These are phyloP conservation scores for Termitomyces sp. DNA, from an alignment of 768 basidiomycete species.

Conservation along the genomic window DNA sequence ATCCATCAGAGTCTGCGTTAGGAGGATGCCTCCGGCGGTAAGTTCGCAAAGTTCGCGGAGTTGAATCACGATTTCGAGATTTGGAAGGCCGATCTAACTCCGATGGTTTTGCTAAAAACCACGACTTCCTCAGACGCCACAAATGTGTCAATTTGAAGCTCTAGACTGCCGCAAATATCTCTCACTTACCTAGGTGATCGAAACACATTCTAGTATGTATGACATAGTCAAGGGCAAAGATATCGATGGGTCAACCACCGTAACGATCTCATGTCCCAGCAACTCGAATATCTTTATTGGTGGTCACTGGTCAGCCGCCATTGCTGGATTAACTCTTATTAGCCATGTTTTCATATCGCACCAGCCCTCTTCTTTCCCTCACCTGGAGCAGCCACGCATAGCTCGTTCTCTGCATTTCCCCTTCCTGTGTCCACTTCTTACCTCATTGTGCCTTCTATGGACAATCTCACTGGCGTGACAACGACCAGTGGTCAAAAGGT, in stretches of 20 bases:
- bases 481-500: not conserved
- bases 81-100: not conserved
- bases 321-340: not conserved
- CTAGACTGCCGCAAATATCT: not conserved
- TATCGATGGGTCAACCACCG: not conserved
- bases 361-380: not conserved
- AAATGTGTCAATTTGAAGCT: too few species aligned
- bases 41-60: too few species aligned
- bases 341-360: not conserved
- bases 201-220: not conserved
- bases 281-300: not conserved
- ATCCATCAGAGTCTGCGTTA: too few species aligned
- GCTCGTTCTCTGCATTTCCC: not conserved
- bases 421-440: not conserved
- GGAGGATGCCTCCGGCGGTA: too few species aligned
- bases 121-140: too few species aligned
- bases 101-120: too few species aligned
- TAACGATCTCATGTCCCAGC: too few species aligned
- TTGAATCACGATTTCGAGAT: too few species aligned
- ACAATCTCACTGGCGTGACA: not conserved
- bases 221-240: not conserved
- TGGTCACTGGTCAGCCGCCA: constrained; percentile 1
- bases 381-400: not conserved
- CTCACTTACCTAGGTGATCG: not conserved
- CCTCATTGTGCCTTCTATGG: not conserved